These are phyloP conservation scores for Fusarium multiceps DNA, from an alignment of 2,329 filamentous ascomycete species.

Conservation along the genomic window DNA sequence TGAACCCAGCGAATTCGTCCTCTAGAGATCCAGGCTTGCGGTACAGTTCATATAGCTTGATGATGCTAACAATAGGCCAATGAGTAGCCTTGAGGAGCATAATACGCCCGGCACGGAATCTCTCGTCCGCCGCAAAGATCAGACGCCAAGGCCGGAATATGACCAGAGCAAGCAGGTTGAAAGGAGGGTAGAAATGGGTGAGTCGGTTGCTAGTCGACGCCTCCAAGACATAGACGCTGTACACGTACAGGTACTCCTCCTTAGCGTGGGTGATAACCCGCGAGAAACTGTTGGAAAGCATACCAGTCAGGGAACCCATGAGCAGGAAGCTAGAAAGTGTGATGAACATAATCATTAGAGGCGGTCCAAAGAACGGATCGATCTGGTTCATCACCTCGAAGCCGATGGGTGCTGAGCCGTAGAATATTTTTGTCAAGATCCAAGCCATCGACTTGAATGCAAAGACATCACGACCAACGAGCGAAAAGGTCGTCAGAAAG, in stretches of 20 bases:
- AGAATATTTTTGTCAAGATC: constrained; percentile 84
- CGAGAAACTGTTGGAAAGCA: constrained; percentile 80
- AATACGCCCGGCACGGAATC: constrained; percentile 71
- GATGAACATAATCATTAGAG: constrained; percentile 78
- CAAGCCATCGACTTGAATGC: constrained; percentile 76
- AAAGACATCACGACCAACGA: constrained; percentile 78
- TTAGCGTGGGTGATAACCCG: constrained; percentile 71
- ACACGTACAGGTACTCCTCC: constrained; percentile 85
- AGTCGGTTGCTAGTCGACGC: constrained; percentile 75
- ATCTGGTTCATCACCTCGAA: constrained; percentile 75
- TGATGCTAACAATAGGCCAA: constrained; percentile 75
- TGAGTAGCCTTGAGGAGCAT: constrained; percentile 72
- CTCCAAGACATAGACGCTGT: constrained; percentile 72
- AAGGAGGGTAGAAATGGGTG: constrained; percentile 76
- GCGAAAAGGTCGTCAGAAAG: constrained; percentile 87
- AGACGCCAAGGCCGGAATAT: constrained; percentile 79
- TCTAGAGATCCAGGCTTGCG: constrained; percentile 51
- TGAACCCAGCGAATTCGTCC: constrained; percentile 61
- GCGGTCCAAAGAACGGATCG: constrained; percentile 68
- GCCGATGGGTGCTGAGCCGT: constrained; percentile 79
- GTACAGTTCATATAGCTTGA: constrained; percentile 73
- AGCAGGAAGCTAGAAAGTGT: constrained; percentile 82
- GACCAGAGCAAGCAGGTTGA: constrained; percentile 79
- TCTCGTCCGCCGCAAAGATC: constrained; percentile 70
- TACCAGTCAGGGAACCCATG: constrained; percentile 81